Base-by-base conservation (phyloP, 2,329 filamentous ascomycete species). In the Penicillium sp. region DNA sequence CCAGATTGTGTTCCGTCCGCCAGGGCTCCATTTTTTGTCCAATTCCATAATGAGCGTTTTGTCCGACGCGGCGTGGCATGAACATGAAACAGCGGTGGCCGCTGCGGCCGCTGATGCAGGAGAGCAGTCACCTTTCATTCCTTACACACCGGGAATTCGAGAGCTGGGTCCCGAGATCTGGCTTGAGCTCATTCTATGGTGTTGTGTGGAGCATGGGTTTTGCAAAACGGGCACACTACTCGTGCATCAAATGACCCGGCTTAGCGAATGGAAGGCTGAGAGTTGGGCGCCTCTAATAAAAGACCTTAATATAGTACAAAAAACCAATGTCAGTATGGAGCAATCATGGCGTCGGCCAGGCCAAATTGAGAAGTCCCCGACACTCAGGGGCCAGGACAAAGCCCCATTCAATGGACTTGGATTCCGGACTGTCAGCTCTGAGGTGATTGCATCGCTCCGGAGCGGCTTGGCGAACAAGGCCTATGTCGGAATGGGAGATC, bases 391-490 rank as follows among this genome's bases (percentile, higher is more conserved):
- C 16, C 53, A 48, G 16, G 39, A 60, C 8, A 62, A 61, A 45
- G 57, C 62, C 7, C 62, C 71, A 3, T 76, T 78, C 57, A 66
- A 72, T 31, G 75, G 76, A n/a, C 71, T 78, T 34, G 76, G 73
- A 2, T 57, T 60, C 40, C 70, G 75, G 48, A 85, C 81, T 0
- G 78, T 87, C 62, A 86, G 83, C 63, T 75, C 76, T 40, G 85
- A 87, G 68, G 78, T 86, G 11, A 76, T 86, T 26, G 73, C 78
- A 50, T 80, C 81, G 6, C 77, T 85, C 39, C 71, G 84, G 31
- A 81, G 84, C 62, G 80, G 78, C 16, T 66, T 85, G 14, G 65
- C 80, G 39, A 81, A 79, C 57, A 64, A 68, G 13, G 66, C 79
- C 40, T 76, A 75, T 52, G 62, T 78, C 22, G 79, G 78, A 43